Evolutionary conservation across 192 early-diverging fungal species (phyloP), one percentile per base, ranked within the genome.

Genomic region (Geranomyces michiganensis): DNA sequence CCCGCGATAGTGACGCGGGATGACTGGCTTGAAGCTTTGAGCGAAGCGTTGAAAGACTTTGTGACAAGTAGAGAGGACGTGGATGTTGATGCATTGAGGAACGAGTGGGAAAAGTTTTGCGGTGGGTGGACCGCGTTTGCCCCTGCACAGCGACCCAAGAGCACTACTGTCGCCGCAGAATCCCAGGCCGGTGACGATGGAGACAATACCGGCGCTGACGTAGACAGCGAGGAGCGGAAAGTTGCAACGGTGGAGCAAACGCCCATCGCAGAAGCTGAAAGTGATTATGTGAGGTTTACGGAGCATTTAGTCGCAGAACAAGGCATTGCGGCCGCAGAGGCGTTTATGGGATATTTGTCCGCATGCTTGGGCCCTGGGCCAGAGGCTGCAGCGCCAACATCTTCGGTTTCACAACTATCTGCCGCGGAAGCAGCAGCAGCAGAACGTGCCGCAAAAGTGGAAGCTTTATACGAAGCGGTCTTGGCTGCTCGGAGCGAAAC

Each of bases 21-120:
- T 4, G 31, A 60, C 1, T 70, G 68, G 77, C 7, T 53, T 22
- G 64, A 7, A 45, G 55, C 46, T 13, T 19, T 60, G 0, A 49
- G 49, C 31, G 73, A 77, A n/a, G 62, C 68, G 19, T 64, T 70
- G 36, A 68, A 73, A 22, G 71, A 60, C 2, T 80, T 66, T 55
- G 26, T 21, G 22, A 41, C 53, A 59, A 47, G 47, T 41, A 24
- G 8, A 19, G 60, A 47, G 47, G 68, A 65, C 72, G 29, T 33
- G 12, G 65, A 55, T 27, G 46, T 36, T 41, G 67, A 32, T 2
- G 24, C 21, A 21, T 14, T 58, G 32, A 3, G 51, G 24, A 6
- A 6, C 6, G 48, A 55, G 56, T 69, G 15, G 21, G 49, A 58
- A n/a, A 26, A 30, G 41, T 69, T 69, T 26, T 69, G 51, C 15